Conservation (phyloP, 2,329 filamentous ascomycete genomes). For the Magnaporthiopsis rhizophila region DNA sequence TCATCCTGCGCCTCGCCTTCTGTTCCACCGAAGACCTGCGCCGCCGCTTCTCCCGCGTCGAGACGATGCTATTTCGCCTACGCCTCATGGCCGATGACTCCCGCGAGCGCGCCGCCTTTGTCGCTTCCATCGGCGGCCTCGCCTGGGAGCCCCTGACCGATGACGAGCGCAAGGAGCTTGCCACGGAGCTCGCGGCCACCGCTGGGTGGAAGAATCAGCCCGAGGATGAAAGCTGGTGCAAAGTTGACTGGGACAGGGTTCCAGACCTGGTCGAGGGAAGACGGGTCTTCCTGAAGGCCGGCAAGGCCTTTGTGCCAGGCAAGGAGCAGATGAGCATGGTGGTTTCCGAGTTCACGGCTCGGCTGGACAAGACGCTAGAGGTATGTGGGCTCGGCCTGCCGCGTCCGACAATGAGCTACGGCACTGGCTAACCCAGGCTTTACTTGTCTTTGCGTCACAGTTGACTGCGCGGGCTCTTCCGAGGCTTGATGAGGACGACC, state of each 20-base stretch:
- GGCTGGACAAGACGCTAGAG: conserved; percentile 76
- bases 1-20: conserved; percentile 90
- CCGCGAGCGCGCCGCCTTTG: conserved; percentile 66
- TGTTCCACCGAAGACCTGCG: conserved; percentile 85
- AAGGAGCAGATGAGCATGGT: conserved; percentile 86
- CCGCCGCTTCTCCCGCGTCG: conserved; percentile 75
- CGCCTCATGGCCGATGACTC: conserved; percentile 71
- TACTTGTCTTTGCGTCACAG: conserved; percentile 28
- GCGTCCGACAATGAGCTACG: too few relatives aligned
- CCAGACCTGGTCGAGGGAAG: conserved; percentile 80
- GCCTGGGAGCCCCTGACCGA: conserved; percentile 79
- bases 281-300: conserved; percentile 65
- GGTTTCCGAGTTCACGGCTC: conserved; percentile 72
- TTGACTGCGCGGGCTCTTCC: conserved; percentile 86
- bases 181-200: conserved; percentile 49
- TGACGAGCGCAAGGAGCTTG: conserved; percentile 63
- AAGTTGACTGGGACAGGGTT: conserved; percentile 91
- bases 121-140: conserved; percentile 66
- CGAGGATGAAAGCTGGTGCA: conserved; percentile 88
- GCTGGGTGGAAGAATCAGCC: conserved; percentile 29
- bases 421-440: not conserved
- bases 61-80: conserved; percentile 82
- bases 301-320: conserved; percentile 86
- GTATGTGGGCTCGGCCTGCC: conserved; percentile 33
- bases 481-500: conserved; percentile 91